Conservation (phyloP, 352 stramenopile genomes). For the Phytophthora citrophthora region DNA sequence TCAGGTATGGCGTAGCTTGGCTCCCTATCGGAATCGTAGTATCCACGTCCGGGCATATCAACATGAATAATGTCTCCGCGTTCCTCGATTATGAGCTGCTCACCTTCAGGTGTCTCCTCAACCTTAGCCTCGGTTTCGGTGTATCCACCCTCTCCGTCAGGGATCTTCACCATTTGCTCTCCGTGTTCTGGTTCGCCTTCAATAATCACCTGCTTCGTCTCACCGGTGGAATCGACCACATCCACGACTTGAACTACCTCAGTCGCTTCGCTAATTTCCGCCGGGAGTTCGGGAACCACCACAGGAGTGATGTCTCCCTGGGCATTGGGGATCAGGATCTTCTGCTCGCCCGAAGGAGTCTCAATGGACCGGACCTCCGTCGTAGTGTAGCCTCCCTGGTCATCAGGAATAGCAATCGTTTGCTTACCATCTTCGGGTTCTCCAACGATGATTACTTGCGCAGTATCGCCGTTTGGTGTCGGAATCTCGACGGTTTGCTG, state of each 20-base stretch:
- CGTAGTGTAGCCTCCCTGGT: constrained; percentile 18
- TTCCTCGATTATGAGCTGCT: constrained; percentile 11
- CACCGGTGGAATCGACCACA: constrained; percentile 10
- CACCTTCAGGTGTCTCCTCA: not conserved
- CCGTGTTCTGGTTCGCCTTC: constrained; percentile 15
- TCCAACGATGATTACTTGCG: constrained; percentile 23
- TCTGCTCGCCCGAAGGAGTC: constrained; percentile 26
- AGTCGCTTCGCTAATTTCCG: constrained; percentile 3
- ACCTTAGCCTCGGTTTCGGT: constrained; percentile 5
- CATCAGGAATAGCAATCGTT: constrained; percentile 22
- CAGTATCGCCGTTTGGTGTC: constrained; percentile 13
- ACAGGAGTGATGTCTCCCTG: constrained; percentile 28
- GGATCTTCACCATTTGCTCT: constrained; percentile 9
- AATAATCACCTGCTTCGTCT: constrained; percentile 28
- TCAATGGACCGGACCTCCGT: constrained; percentile 23
- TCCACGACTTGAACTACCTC: constrained; percentile 19
- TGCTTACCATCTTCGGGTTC: constrained; percentile 18
- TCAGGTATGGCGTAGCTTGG: not conserved
- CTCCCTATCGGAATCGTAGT: not conserved
- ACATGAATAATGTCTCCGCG: constrained; percentile 3
- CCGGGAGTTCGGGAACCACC: constrained; percentile 11
- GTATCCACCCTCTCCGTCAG: constrained; percentile 6
- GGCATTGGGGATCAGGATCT: constrained; percentile 29
- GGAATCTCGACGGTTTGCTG: constrained; percentile 27
- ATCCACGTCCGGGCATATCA: not conserved